A percentile compares a stretch with the other conserved stretches of the same genome.
These are phyloP conservation scores for Periconia sp. DNA, from an alignment of 2,329 filamentous ascomycete genomes.

Conservation along the genomic window DNA sequence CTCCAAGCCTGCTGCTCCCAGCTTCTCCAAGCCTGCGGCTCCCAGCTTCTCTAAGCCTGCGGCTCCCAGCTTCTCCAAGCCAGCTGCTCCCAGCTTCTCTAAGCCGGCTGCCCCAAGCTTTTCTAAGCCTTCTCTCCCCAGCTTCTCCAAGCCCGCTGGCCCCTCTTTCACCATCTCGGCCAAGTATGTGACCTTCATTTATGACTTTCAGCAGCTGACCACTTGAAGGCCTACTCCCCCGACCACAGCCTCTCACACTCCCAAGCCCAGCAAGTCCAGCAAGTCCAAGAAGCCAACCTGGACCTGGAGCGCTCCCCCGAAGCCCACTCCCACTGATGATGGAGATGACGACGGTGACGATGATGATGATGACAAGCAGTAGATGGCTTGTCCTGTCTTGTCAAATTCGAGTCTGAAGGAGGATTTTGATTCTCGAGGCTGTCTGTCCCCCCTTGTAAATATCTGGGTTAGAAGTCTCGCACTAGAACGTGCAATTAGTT, in stretches of 20 bases:
- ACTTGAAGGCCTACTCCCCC: constrained; percentile 12
- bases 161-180: constrained; percentile 15
- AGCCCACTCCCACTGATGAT: constrained; percentile 14
- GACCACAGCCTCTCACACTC: too few relatives aligned
- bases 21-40: constrained; percentile 8
- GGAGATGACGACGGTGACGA: constrained; percentile 12
- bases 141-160: constrained; percentile 4
- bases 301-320: constrained; percentile 5
- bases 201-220: background rate
- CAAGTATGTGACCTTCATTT: constrained; percentile 1
- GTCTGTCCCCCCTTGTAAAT: background rate
- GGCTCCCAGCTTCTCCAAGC: background rate
- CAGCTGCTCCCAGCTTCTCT: constrained; percentile 3
- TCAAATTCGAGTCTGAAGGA: background rate
- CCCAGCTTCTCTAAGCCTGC: constrained; percentile 1
- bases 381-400: background rate
- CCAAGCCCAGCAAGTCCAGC: constrained; percentile 9
- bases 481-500: background rate
- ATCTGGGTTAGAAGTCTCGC: background rate
- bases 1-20: constrained; percentile 7
- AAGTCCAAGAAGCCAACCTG: constrained; percentile 2
- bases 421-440: background rate
- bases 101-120: constrained; percentile 4
- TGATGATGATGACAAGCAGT: constrained; percentile 11
- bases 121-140: constrained; percentile 5